Conservation (phyloP, 176 grass and related monocot species). For the sorghum (Sorghum bicolor) region DNA sequence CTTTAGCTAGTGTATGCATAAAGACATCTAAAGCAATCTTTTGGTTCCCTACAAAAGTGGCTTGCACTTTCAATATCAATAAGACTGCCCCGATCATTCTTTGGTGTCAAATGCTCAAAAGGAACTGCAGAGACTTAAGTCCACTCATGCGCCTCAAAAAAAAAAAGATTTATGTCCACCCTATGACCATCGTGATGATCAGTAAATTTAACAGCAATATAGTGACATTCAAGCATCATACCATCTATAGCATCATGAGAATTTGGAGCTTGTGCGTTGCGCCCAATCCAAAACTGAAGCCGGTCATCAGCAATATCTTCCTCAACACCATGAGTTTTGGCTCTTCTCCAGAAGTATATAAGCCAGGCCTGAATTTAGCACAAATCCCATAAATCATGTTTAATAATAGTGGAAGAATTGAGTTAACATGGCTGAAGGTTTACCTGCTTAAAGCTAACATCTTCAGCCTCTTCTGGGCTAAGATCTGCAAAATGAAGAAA, state of each 20-base stretch:
- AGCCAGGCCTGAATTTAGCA: conserved; percentile 68
- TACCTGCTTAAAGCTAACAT: conserved; percentile 96
- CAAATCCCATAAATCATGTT: conserved; percentile 12
- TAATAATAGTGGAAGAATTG: conserved; percentile 3
- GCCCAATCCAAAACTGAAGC: conserved; percentile 92
- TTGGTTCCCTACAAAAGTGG: neutral
- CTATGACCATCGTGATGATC: neutral
- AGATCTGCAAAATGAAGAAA: conserved; percentile 75
- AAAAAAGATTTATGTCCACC: neutral
- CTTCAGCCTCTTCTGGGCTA: conserved; percentile 81
- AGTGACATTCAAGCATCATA: conserved; percentile 31
- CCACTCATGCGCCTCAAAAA: neutral
- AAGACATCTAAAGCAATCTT: neutral
- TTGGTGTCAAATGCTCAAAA: neutral
- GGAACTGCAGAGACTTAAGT: neutral
- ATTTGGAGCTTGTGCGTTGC: conserved; percentile 64
- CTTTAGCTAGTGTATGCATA: conserved; percentile 5
- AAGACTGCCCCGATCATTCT: neutral
- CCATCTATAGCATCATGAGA: conserved; percentile 97
- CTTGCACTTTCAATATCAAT: neutral
- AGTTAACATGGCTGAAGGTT: conserved; percentile 29
- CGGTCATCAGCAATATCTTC: conserved; percentile 94
- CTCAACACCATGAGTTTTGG: conserved; percentile 89
- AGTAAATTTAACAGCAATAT: neutral
- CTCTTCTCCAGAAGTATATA: conserved; percentile 95